Conservation (phyloP, 352 stramenopile genomes). For the Globisporangium acanthophoron region DNA sequence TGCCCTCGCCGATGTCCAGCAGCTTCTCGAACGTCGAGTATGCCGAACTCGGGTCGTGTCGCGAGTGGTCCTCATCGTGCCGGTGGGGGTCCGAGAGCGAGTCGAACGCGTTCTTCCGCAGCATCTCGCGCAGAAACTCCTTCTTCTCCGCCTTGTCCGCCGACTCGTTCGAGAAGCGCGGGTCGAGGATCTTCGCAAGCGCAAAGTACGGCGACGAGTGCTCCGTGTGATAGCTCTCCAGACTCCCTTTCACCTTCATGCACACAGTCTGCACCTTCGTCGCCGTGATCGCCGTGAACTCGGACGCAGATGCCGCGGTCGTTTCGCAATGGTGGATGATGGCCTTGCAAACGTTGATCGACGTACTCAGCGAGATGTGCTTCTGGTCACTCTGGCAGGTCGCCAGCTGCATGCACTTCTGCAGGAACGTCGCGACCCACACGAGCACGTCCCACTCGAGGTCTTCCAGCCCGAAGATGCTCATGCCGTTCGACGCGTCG, state of each 20-base stretch:
- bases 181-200: constrained; percentile 71
- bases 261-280: constrained; percentile 73
- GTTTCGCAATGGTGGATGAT: constrained; percentile 73
- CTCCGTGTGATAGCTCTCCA: constrained; percentile 67
- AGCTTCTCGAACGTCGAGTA: constrained; percentile 82
- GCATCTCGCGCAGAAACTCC: constrained; percentile 67
- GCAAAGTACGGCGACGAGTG: constrained; percentile 67
- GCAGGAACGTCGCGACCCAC: constrained; percentile 64
- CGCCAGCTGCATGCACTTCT: constrained; percentile 76
- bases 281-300: constrained; percentile 44
- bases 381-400: constrained; percentile 76
- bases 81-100: constrained; percentile 48
- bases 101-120: constrained; percentile 70
- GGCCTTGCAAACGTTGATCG: constrained; percentile 74
- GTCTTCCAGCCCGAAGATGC: constrained; percentile 68
- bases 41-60: constrained; percentile 55
- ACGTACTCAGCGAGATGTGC: constrained; percentile 76
- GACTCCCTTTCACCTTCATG: constrained; percentile 63
- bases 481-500: constrained; percentile 63
- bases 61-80: constrained; percentile 24
- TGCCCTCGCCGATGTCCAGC: constrained; percentile 74
- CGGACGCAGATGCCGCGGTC: constrained; percentile 50
- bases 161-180: constrained; percentile 75
- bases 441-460: constrained; percentile 76
- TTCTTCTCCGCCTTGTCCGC: constrained; percentile 73